Percentiles rank a stretch among this genome's conserved stretches.
Evolutionary conservation across 169 alveolate genomes (phyloP).

Genomic region (Plasmodium ovale): DNA sequence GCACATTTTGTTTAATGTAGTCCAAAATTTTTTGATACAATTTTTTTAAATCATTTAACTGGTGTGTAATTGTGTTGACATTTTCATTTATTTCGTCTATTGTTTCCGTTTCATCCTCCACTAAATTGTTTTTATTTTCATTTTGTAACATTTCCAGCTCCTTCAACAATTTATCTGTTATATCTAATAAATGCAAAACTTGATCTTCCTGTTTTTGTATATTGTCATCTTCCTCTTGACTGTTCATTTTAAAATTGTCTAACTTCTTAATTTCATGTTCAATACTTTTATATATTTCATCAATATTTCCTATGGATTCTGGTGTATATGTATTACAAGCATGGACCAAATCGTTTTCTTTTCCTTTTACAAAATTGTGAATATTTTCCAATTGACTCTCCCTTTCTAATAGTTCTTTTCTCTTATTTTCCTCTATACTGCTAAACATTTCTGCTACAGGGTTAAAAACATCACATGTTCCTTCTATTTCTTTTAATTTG

Average conservation of each 20-base stretch:
- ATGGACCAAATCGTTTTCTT: neutral
- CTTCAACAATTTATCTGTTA: neutral
- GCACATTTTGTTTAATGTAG: neutral
- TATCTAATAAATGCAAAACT: neutral
- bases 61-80: neutral
- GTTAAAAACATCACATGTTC: neutral
- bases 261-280: neutral
- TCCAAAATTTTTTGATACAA: neutral
- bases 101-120: neutral
- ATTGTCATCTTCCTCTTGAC: neutral
- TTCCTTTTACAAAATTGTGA: slow-evolving; percentile 3
- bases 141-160: slow-evolving; percentile 12
- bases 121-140: slow-evolving; percentile 3
- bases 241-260: neutral
- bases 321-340: neutral
- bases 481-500: slow-evolving; percentile 12
- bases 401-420: slow-evolving; percentile 8
- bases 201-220: neutral
- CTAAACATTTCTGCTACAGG: neutral
- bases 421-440: neutral
- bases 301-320: slow-evolving; percentile 1
- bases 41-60: neutral
- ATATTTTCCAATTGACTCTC: neutral
- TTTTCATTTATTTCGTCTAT: neutral
- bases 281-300: neutral